Base-by-base conservation (phyloP, 495 filamentous ascomycete genomes). In the Tuber magnatum region DNA sequence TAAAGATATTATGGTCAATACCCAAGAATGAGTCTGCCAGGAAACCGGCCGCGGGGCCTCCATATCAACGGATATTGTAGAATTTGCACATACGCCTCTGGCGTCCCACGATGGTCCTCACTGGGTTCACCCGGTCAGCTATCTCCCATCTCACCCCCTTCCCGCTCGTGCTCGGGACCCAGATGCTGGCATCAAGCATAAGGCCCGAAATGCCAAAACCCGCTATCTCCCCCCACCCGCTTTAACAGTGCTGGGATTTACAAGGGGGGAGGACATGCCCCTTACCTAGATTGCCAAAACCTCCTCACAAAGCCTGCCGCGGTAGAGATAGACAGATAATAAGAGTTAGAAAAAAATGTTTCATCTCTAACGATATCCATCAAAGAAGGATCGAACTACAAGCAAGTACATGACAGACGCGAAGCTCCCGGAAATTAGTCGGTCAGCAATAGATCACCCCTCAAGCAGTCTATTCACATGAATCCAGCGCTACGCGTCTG, bases 31-130 rank as follows among this genome's bases (percentile, higher is more conserved):
- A 38, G 41, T 9, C 9, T 9, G n/a, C 9, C 3, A 14, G 51
- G 51, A 32, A 28, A 24, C 24, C 3, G 24, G n/a, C 14, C 51
- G 28, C 24, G 51, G 51, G 24, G 51, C n/a, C n/a, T 40, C 38
- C 38, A 40, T 40, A n/a, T 14, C 61, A 68, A 44, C 68, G 70
- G 39, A 42, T 70, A 24, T 42, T 41, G 65, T 18, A 35, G 42
- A 69, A 75, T 72, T 32, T n/a, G 65, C 61, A 76, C 81, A 48
- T 76, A 82, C 81, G 89, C 88, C 80, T 90, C 87, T 44, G 92
- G 93, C 0, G 96, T 98, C 69, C 95, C 95, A 73, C 95, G 92
- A 83, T 99, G 95, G 86, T 99, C 95, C 84, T 97, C 89, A 84
- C 94, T 93, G 76, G 70, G 68, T 44, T 80, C 78, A 35, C 16